Base-by-base conservation (phyloP, 352 stramenopile genomes). In the Thraustotheca clavata region DNA sequence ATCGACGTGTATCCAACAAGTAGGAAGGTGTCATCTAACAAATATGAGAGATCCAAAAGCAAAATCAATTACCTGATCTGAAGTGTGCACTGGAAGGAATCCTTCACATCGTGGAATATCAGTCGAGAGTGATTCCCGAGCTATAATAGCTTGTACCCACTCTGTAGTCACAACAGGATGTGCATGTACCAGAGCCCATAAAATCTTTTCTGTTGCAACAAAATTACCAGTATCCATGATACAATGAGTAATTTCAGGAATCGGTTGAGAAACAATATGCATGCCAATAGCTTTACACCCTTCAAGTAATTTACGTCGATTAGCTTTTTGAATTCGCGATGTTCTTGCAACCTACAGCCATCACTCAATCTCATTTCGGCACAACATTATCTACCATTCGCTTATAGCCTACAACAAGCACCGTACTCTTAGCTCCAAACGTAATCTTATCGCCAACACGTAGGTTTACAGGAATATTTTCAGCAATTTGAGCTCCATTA, bases 121-220 rank as follows among this genome's bases (percentile, higher is more conserved):
- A 49, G 91, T 80, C 0, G 86, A 80, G 35, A 94, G 67, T 40
- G 74, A 89, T 54, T 83, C 80, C 49, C 86, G 86, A 16, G 76
- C 76, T 24, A 88, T 68, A 41, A 94, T 83, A 16, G 80, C 83
- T 40, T 87, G 86, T 34, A 94, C 76, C 86, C 86, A 94, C 11
- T 77, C 71, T 32, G 82, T 89, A 46, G 73, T 86, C 48, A 94
- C 86, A 49, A 94, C 81, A 0, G 80, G 84, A 47, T 93, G 86
- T 46, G 86, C 90, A 68, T 87, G 86, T 57, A 93, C 83, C 16
- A 94, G 73, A 9, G 86, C 81, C 86, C 86, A 94, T 9, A 94
- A 73, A 57, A 93, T 78, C 50, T 94, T 94, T 26, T 91, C 77
- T 0, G 86, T 94, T 26, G 82, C 86, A 31, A 93, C 78, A 65